Evolutionary conservation across 1,284 basidiomycete genomes (phyloP).

Genomic region (Mycena citricolor): DNA sequence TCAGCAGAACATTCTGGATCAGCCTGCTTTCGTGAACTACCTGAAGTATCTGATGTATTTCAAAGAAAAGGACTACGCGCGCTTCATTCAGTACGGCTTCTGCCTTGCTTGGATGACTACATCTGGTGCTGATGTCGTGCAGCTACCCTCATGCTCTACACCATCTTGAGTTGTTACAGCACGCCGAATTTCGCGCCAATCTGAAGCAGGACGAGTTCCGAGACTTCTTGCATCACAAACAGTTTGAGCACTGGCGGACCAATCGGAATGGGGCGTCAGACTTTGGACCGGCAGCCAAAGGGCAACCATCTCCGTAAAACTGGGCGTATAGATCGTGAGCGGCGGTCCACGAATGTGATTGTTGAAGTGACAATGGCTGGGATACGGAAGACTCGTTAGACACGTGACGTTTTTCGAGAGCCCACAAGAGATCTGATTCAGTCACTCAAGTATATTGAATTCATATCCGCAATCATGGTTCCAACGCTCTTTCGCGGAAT

Average conservation of each 20-base stretch:
- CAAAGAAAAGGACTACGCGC: constrained; percentile 85
- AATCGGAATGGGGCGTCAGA: constrained; percentile 20
- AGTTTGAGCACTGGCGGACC: constrained; percentile 84
- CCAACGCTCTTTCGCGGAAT: too few relatives aligned
- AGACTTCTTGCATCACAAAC: constrained; percentile 76
- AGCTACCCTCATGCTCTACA: constrained; percentile 86
- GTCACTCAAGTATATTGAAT: too few relatives aligned
- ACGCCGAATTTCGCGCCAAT: constrained; percentile 68
- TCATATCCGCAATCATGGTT: too few relatives aligned
- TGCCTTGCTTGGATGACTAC: constrained; percentile 13
- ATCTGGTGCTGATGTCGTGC: constrained; percentile 21
- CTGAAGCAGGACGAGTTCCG: constrained; percentile 78
- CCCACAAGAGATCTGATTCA: too few relatives aligned
- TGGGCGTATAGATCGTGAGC: too few relatives aligned
- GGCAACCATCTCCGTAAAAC: too few relatives aligned
- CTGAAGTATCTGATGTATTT: constrained; percentile 86
- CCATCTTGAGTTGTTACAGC: constrained; percentile 77
- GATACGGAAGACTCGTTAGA: too few relatives aligned
- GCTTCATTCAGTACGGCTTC: constrained; percentile 74
- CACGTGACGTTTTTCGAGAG: too few relatives aligned
- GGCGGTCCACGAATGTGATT: too few relatives aligned
- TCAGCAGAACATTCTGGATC: constrained; percentile 81
- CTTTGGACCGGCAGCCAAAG: too few relatives aligned
- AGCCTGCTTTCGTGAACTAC: constrained; percentile 86
- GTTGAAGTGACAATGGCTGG: too few relatives aligned